These are phyloP conservation scores for Talaromyces sp. DNA, from an alignment of 2,329 filamentous ascomycete species.

Conservation along the genomic window DNA sequence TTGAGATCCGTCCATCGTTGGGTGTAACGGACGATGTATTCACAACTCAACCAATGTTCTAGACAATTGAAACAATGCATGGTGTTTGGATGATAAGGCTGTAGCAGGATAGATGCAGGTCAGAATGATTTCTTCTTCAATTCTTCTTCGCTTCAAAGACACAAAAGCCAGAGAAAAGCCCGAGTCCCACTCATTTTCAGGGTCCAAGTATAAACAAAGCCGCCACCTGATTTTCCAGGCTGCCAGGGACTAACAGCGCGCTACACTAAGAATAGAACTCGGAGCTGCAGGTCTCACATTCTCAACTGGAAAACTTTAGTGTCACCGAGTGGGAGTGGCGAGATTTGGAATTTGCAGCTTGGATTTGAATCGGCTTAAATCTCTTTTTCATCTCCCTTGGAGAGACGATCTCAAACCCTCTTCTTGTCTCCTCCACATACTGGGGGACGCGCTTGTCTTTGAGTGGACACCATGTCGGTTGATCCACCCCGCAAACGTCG, in stretches of 20 bases:
- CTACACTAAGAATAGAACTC: conserved; percentile 19
- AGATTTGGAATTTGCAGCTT: conserved; percentile 16
- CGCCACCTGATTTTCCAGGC: background rate
- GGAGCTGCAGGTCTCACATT: conserved; percentile 24
- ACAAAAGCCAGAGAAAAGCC: background rate
- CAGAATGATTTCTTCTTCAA: too few species aligned
- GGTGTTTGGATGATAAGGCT: too few species aligned
- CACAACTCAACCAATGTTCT: background rate
- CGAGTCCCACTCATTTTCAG: too few species aligned
- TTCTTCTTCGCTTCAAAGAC: too few species aligned
- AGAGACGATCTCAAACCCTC: background rate
- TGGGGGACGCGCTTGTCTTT: background rate
- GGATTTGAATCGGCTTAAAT: background rate
- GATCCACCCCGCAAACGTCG: conserved; percentile 24
- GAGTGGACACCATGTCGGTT: conserved; percentile 13
- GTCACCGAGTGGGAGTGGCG: conserved; percentile 9
- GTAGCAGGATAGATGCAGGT: too few species aligned
- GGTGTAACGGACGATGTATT: background rate
- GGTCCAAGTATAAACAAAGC: too few species aligned
- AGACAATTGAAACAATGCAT: too few species aligned
- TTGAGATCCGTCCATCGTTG: background rate
- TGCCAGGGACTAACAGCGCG: background rate
- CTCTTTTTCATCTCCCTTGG: background rate
- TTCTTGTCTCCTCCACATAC: background rate
- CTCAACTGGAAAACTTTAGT: background rate